These are phyloP conservation scores for Penicillium olsonii DNA, from an alignment of 2,329 filamentous ascomycete species.

Conservation along the genomic window DNA sequence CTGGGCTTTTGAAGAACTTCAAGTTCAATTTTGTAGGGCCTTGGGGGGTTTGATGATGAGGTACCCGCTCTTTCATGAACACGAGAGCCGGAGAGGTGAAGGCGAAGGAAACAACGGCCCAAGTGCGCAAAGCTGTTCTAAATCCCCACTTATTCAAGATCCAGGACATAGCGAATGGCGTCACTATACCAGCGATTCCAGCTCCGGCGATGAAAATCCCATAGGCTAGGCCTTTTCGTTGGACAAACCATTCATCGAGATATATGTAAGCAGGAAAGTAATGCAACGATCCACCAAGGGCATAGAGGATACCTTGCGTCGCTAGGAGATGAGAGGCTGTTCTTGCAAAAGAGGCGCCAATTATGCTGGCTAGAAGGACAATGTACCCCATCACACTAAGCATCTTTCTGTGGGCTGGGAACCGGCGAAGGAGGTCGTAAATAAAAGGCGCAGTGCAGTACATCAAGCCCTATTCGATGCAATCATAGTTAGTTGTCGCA, in stretches of 20 bases:
- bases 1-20: neutral
- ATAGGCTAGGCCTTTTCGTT: neutral
- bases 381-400: too few species aligned
- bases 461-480: too few species aligned
- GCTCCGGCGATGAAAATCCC: neutral
- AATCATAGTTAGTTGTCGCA: too few species aligned
- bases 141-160: too few species aligned
- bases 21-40: neutral
- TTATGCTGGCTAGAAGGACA: too few species aligned
- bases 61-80: too few species aligned
- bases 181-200: neutral
- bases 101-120: neutral
- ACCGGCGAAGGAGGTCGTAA: too few species aligned
- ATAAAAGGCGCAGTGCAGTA: too few species aligned
- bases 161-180: neutral
- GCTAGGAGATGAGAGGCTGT: neutral
- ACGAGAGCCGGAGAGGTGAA: neutral
- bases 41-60: neutral
- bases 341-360: neutral
- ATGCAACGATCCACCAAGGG: neutral
- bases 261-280: neutral
- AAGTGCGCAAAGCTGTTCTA: too few species aligned
- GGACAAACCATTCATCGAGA: neutral
- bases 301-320: neutral
- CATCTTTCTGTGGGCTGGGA: too few species aligned